Percentiles rank a stretch among this genome's conserved stretches.
Conservation (phyloP, 192 early-diverging fungal species). For the Pilaira anomala region DNA sequence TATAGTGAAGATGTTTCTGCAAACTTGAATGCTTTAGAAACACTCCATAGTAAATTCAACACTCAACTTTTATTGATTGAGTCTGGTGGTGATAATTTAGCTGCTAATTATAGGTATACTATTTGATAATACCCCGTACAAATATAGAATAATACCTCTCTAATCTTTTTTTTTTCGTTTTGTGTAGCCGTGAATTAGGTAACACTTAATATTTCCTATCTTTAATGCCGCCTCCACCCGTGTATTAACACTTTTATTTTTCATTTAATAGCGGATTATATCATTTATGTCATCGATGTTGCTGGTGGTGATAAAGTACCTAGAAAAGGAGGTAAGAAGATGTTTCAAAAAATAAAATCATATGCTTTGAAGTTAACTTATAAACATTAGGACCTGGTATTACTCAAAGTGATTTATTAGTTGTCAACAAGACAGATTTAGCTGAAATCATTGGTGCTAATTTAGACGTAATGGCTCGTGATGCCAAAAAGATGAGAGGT, state of each 20-base stretch:
- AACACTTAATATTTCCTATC: neutral
- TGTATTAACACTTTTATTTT: neutral
- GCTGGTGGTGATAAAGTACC: conserved; percentile 97
- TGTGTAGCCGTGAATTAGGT: conserved; percentile 37
- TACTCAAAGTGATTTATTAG: conserved; percentile 89
- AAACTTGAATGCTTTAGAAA: conserved; percentile 86
- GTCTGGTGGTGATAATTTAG: conserved; percentile 91
- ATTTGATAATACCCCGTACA: neutral
- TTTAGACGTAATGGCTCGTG: conserved; percentile 86
- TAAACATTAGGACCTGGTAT: conserved; percentile 75
- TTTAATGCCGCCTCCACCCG: neutral
- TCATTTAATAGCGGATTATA: conserved; percentile 71
- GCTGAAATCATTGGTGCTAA: conserved; percentile 89
- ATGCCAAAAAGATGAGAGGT: conserved; percentile 84
- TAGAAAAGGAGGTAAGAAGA: conserved; percentile 74
- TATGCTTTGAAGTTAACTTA: neutral
- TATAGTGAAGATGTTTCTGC: conserved; percentile 91
- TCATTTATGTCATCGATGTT: conserved; percentile 98
- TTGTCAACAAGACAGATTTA: conserved; percentile 97
- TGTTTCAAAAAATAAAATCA: neutral
- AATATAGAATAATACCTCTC: neutral
- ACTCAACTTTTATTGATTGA: conserved; percentile 86
- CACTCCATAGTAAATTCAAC: conserved; percentile 81
- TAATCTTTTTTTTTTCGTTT: conserved; percentile 9
- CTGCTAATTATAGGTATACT: conserved; percentile 77